phyloP scores from a whole-genome alignment of 148 eudicot genomes.

The Nepenthes mirabilis region DNA sequence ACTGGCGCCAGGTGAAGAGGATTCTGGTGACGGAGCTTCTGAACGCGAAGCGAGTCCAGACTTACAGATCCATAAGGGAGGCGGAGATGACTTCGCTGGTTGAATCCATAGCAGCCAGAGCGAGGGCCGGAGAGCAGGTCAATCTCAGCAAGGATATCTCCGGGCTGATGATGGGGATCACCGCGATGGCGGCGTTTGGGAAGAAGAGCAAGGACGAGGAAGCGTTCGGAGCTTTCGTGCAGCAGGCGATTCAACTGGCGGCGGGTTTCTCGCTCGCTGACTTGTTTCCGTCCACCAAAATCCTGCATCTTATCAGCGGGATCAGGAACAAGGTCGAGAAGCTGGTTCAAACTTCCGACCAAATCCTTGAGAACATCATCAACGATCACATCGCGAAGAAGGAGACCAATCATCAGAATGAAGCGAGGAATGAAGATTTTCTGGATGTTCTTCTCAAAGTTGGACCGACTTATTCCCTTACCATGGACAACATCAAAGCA shows the following conservation, averaged over 20 bases:
- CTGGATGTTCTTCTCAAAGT: not conserved
- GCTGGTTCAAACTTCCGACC: too few relatives aligned
- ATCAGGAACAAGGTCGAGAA: too few relatives aligned
- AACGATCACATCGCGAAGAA: not conserved
- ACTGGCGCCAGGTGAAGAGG: conserved; percentile 8
- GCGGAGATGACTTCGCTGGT: not conserved
- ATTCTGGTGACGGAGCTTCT: conserved; percentile 6
- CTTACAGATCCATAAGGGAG: conserved; percentile 7
- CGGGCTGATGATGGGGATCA: conserved; percentile 11
- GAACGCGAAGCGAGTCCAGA: conserved; percentile 9
- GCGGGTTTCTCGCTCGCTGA: conserved; percentile 1
- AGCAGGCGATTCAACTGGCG: not conserved
- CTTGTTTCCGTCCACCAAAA: not conserved
- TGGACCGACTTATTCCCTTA: not conserved
- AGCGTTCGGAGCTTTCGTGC: not conserved
- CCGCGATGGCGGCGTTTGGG: conserved; percentile 20
- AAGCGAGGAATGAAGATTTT: not conserved
- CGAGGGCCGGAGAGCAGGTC: not conserved
- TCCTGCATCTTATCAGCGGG: too few relatives aligned
- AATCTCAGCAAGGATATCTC: conserved; percentile 18
- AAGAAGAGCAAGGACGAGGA: conserved; percentile 6
- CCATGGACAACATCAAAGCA: not conserved
- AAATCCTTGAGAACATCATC: not conserved
- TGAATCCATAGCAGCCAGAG: not conserved
- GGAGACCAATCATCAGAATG: not conserved